These are phyloP conservation scores for Brassica cretica DNA, from an alignment of 345 rosid genomes.

Conservation along the genomic window DNA sequence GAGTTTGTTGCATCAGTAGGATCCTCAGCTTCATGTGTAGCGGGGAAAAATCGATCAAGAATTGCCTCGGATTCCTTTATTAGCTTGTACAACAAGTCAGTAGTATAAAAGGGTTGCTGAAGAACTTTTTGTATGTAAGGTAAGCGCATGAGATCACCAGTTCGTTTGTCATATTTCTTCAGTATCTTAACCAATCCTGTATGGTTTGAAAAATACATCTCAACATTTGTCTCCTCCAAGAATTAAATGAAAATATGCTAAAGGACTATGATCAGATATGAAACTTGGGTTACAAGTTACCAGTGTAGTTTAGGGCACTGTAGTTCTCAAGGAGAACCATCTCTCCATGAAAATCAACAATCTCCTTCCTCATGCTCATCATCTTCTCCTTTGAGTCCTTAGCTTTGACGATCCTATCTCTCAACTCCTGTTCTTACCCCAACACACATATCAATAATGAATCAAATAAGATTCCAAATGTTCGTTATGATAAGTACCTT, in stretches of 20 bases:
- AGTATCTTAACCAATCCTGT: slow-evolving; percentile 92
- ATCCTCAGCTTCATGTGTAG: slow-evolving; percentile 21
- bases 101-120: slow-evolving; percentile 92
- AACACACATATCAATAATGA: background rate
- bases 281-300: background rate
- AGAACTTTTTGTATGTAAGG: slow-evolving; percentile 91
- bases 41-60: slow-evolving; percentile 73
- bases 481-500: slow-evolving; percentile 47
- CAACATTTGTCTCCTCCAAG: background rate
- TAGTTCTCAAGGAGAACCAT: slow-evolving; percentile 96
- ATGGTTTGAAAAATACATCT: background rate
- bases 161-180: slow-evolving; percentile 93
- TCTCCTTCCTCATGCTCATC: slow-evolving; percentile 67
- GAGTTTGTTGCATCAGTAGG: slow-evolving; percentile 35
- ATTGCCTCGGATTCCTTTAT: slow-evolving; percentile 80
- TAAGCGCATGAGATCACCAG: slow-evolving; percentile 84
- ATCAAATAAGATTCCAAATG: background rate
- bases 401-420: slow-evolving; percentile 62
- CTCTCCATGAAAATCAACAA: slow-evolving; percentile 95
- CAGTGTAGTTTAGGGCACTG: slow-evolving; percentile 89
- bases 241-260: background rate
- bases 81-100: slow-evolving; percentile 78
- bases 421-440: slow-evolving; percentile 53
- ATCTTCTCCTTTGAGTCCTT: slow-evolving; percentile 61
- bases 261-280: background rate